phyloP scores from a whole-genome alignment of 148 eudicot genomes.

The Camellia sinensis region DNA sequence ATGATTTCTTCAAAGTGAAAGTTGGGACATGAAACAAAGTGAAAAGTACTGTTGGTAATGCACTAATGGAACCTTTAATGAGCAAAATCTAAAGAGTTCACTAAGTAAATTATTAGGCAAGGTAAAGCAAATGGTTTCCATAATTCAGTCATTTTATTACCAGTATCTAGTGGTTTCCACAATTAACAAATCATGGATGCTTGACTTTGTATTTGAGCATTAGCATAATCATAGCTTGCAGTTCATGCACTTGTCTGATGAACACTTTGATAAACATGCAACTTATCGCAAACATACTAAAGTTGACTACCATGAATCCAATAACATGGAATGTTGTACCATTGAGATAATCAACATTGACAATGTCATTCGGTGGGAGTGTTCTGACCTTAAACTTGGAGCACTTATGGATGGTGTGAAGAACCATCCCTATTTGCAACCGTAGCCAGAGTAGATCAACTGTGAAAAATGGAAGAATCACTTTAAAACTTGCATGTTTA shows the following conservation, averaged over 20 bases:
- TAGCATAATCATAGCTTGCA: background rate
- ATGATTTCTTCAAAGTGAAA: background rate
- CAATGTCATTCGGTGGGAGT: background rate
- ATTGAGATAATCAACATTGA: background rate
- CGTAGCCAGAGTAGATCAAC: constrained; percentile 87
- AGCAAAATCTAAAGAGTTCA: background rate
- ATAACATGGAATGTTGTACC: background rate
- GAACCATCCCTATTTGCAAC: constrained; percentile 93
- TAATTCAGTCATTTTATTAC: background rate
- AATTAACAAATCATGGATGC: background rate
- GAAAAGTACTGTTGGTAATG: background rate
- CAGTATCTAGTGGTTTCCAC: background rate
- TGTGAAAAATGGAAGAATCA: constrained; percentile 21
- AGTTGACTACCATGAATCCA: background rate
- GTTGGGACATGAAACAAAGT: background rate
- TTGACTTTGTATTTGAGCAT: background rate
- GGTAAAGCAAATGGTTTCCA: background rate
- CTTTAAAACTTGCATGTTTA: background rate
- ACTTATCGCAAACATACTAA: too few relatives aligned
- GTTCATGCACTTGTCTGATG: background rate
- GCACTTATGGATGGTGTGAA: constrained; percentile 75
- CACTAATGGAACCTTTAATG: constrained; percentile 1
- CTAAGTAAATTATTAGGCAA: background rate
- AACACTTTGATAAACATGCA: background rate
- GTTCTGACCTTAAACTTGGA: constrained; percentile 76